Percentiles rank a stretch among this genome's conserved stretches.
These are phyloP conservation scores for Neobulgaria alba DNA, from an alignment of 2,329 filamentous ascomycete species.

Conservation along the genomic window DNA sequence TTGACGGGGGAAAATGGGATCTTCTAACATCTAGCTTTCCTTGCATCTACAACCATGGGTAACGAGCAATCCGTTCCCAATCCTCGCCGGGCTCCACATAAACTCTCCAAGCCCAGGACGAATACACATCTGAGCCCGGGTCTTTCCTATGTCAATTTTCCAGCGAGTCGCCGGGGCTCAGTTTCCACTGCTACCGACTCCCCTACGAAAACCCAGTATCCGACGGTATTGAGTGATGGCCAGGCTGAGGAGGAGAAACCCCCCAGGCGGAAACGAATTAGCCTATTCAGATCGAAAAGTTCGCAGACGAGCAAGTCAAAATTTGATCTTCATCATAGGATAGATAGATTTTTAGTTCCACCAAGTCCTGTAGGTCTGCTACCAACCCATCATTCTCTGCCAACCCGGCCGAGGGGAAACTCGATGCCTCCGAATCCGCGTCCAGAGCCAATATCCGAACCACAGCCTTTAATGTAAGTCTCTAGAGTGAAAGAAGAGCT, in stretches of 20 bases:
- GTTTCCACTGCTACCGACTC: constrained; percentile 8
- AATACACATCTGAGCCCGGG: constrained; percentile 18
- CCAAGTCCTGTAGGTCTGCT: neutral
- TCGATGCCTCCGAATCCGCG: too few relatives aligned
- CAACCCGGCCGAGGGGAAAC: too few relatives aligned
- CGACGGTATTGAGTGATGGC: neutral
- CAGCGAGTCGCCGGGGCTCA: constrained; percentile 20
- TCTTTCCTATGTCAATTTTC: constrained; percentile 11
- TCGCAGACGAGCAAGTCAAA: constrained; percentile 9
- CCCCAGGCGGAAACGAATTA: constrained; percentile 15
- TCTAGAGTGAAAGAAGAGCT: constrained; percentile 4
- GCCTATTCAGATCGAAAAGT: constrained; percentile 23
- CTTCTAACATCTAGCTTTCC: neutral
- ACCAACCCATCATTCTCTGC: too few relatives aligned
- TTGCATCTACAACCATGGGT: constrained; percentile 19
- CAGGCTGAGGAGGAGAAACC: constrained; percentile 4
- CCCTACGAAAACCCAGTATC: constrained; percentile 1
- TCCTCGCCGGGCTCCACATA: constrained; percentile 18
- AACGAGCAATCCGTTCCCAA: constrained; percentile 20
- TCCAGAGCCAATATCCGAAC: too few relatives aligned
- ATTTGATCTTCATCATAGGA: neutral
- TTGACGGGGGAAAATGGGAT: neutral
- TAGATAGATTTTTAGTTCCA: neutral
- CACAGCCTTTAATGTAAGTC: too few relatives aligned
- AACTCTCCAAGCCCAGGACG: constrained; percentile 27